Base-by-base conservation (phyloP, 768 basidiomycete genomes). In the Trametes villosa region DNA sequence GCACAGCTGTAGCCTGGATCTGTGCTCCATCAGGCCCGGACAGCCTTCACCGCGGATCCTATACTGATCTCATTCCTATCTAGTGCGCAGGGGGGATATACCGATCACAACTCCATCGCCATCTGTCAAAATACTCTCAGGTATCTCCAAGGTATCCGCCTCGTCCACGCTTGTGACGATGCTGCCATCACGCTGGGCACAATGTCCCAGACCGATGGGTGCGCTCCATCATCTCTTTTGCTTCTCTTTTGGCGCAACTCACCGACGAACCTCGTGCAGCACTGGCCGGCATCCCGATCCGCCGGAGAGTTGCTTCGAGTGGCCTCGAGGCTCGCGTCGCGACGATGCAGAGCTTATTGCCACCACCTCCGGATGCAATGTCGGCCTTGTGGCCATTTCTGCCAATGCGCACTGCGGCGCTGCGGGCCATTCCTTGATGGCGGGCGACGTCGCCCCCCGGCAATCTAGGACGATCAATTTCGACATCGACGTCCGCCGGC, bases 21-120 rank as follows among this genome's bases (percentile, higher is more conserved):
- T 29, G 44, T 30, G n/a, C 24, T 34, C 42, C 60, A 62, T 62
- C 60, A 59, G 47, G 41, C 47, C n/a, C 53, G 62, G 41, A 63
- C 57, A 58, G 62, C 62, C 57, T 55, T 38, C 53, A 24, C 50
- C 62, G 62, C 57, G 62, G 53, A 63, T 63, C 62, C 62, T 63
- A 45, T 45, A 53, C 26, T 63, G 56, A 63, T 57, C 56, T 57
- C 52, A 58, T 57, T 54, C 27, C 54, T 57, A 62, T 47, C 60
- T 62, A 41, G 27, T 42, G 26, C 26, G 36, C 24, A 54, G 22
- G 42, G n/a, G n/a, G n/a, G 9, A 31, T 54, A 41, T 36, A 54
- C 46, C 41, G 53, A 59, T 63, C 57, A 58, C 51, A 18, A 26
- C 20, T 20, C 33, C 52, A 51, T 59, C 57, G 62, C 62, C 62